Evolutionary conservation across 1,284 basidiomycete genomes (phyloP), one percentile per base, ranked within the genome.

Genomic region (Cryptococcus sp.): DNA sequence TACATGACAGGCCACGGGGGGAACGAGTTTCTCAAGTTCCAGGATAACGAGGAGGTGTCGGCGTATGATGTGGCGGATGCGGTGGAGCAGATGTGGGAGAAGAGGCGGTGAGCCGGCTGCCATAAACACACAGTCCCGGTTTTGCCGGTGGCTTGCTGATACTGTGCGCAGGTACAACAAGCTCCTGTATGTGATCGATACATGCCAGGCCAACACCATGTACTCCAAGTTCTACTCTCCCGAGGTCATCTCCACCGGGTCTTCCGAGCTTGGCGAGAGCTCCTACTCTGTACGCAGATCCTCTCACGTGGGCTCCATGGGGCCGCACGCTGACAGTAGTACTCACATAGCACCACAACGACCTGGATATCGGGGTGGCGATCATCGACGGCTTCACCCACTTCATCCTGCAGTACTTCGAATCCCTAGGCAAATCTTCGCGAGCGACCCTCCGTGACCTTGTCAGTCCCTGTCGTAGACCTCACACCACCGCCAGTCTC

Each of bases 1-100:
- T 98, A 96, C 77, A 90, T 98, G 89, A 96, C 96, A 0, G 96
- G 95, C 0, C 95, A 98, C 67, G 95, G 96, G 4, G 95, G 95
- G 0, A 89, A 96, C 68, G 95, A 97, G 76, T 99, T 98, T 73
- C 83, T 98, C 66, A 98, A 98, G 77, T 98, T 99, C 74, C 95
- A 98, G 73, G 95, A 99, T 75, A 91, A 91, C 71, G 95, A 98
- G 75, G 96, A 99, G 73, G 91, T 98, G 64, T 91, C 88, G 52
- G 92, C 95, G 0, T 91, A 91, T 57, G 95, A 98, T 72, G 84
- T 96, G 38, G 94, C 95, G 0, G 95, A 98, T 73, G 94, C 95
- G 0, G 88, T 98, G 59, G 92, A 93, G 74, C 93, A 97, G 76
- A 98, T 98, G 95, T 93, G 88, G 82, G 88, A 94, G 73, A 97